Evolutionary conservation across 768 basidiomycete genomes (phyloP).

Genomic region (Pisolithus marmoratus): DNA sequence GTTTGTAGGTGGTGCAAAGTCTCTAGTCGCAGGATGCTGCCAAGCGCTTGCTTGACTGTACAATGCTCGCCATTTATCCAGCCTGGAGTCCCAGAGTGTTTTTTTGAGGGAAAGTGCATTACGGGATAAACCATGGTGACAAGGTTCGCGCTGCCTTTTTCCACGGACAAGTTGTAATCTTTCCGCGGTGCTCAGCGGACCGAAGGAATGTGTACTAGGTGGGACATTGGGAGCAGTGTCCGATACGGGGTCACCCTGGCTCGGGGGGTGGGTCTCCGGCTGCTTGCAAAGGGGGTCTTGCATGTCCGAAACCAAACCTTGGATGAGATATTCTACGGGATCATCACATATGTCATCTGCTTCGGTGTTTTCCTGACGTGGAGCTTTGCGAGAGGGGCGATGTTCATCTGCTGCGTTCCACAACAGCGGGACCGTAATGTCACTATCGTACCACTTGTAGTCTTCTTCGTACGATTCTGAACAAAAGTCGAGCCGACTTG

Average conservation of each 20-base stretch:
- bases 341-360: conserved; percentile 7
- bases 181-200: too few species aligned
- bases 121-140: conserved; percentile 59
- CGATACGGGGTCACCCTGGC: too few species aligned
- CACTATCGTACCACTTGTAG: background rate
- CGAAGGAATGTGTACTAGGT: too few species aligned
- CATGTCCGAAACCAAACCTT: too few species aligned
- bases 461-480: background rate
- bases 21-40: conserved; percentile 12
- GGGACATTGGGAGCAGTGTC: too few species aligned
- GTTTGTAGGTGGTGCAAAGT: conserved; percentile 18
- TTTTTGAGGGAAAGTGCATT: conserved; percentile 55
- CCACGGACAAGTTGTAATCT: too few species aligned
- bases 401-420: conserved; percentile 3
- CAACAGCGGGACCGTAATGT: background rate
- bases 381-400: conserved; percentile 4
- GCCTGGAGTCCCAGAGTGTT: conserved; percentile 56
- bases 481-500: conserved; percentile 44
- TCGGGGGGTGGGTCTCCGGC: too few species aligned
- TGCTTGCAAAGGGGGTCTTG: too few species aligned
- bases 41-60: conserved; percentile 2
- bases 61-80: conserved; percentile 33
- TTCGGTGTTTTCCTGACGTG: conserved; percentile 1
- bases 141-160: background rate
- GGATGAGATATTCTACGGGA: background rate